Evolutionary conservation across 2,329 filamentous ascomycete species (phyloP), one percentile per base, ranked within the genome.

Genomic region (Ilyonectria robusta): DNA sequence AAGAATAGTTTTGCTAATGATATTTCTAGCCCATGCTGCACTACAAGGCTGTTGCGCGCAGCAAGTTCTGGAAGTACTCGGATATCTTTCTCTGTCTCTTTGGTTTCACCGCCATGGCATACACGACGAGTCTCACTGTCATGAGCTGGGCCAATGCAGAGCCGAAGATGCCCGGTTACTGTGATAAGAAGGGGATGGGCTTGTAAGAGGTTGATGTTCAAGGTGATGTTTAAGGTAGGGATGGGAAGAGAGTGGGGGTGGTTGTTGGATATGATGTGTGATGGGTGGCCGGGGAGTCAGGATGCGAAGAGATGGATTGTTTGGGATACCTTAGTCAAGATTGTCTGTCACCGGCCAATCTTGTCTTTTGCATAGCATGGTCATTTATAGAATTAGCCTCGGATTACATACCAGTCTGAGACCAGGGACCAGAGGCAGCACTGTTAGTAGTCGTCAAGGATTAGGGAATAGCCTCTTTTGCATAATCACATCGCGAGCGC

Each of bases 91-190:
- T 99, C 40, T 92, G 94, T 75, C 83, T 94, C 64, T 94, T 98
- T 76, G 96, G 96, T 8, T 83, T 95, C 59, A 81, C 94, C 19
- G 94, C 94, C 74, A 99, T 98, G 93, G 88, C 89, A 6, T 99
- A 99, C 80, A 97, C 96, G 0, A 98, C 96, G 0, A 86, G 88
- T 40, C 84, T 98, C 75, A 99, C 96, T 1, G 84, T 98, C 54
- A 88, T 92, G 78, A 97, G 93, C 80, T 99, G 96, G 97, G 89
- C 93, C 7, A 86, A 84, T 57, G 89, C 90, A 5, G 81, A 81
- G 15, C 82, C 84, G 15, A 78, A 78, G 64, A 74, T 80, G 8
- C 87, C 88, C 0, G 85, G 86, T 61, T 89, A 90, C 76, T 90
- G 88, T 69, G 87, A 89, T 60, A 79, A 79, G 60, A 81, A 70